Evolutionary conservation across 495 filamentous ascomycete species (phyloP).

Genomic region (Neurospora sp.): DNA sequence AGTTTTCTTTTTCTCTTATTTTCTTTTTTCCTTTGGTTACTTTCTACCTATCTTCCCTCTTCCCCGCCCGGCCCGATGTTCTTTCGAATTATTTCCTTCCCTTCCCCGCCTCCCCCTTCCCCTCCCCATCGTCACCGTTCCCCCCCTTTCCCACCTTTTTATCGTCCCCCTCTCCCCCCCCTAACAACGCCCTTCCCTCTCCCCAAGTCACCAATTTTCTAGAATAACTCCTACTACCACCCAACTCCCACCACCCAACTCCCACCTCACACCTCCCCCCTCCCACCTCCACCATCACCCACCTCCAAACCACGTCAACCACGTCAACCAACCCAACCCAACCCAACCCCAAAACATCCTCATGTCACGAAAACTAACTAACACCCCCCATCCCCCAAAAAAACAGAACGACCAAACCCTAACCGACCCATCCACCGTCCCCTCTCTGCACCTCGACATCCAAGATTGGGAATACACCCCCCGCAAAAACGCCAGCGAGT

Average conservation of each 20-base stretch:
- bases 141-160: neutral
- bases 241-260: neutral
- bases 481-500: neutral
- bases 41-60: neutral
- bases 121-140: too few relatives aligned
- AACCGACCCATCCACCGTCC: constrained; percentile 2
- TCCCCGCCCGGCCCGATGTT: neutral
- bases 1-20: neutral
- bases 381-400: neutral
- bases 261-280: too few relatives aligned
- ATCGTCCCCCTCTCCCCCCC: too few relatives aligned
- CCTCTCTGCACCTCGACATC: constrained; percentile 17
- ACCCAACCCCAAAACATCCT: neutral
- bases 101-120: too few relatives aligned
- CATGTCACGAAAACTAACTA: neutral
- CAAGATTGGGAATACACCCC: constrained; percentile 11
- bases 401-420: constrained; percentile 9
- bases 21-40: neutral
- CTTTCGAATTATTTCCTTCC: neutral
- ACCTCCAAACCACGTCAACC: neutral
- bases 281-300: neutral
- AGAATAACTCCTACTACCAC: too few relatives aligned
- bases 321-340: too few relatives aligned
- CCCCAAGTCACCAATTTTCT: too few relatives aligned
- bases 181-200: neutral